Evolutionary conservation across 2,329 filamentous ascomycete genomes (phyloP).

Genomic region (Daldinia sp.): DNA sequence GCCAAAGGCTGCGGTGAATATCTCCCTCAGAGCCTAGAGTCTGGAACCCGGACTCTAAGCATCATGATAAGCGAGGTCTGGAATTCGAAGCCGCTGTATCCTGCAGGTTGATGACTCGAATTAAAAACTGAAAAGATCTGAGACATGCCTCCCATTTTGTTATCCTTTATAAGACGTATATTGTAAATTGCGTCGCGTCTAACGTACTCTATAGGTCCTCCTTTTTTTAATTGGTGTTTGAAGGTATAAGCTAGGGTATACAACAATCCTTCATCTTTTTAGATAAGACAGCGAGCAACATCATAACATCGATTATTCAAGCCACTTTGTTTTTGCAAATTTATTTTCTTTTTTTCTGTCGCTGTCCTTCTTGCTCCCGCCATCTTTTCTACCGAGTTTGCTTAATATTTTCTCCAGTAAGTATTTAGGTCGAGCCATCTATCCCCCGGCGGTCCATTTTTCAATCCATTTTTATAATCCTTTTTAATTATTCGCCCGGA

Average conservation of each 20-base stretch:
- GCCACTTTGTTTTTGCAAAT: background rate
- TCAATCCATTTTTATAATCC: background rate
- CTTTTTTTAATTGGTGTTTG: background rate
- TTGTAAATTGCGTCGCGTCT: conserved; percentile 16
- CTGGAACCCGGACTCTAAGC: no score
- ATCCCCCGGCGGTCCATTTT: background rate
- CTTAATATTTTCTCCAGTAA: conserved; percentile 17
- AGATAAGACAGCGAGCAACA: conserved; percentile 1
- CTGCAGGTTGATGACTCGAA: conserved; percentile 58
- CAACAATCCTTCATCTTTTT: background rate
- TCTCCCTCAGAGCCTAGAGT: conserved; percentile 1
- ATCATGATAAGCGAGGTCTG: conserved; percentile 38
- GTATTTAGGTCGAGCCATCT: background rate
- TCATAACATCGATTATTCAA: background rate
- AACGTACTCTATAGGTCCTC: conserved; percentile 27
- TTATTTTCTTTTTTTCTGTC: background rate
- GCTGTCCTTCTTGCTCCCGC: background rate
- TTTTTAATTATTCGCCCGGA: background rate
- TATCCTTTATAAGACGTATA: background rate
- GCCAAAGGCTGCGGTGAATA: conserved; percentile 70
- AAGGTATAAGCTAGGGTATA: conserved; percentile 16
- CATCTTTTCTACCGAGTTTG: conserved; percentile 1
- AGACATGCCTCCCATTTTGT: conserved; percentile 52
- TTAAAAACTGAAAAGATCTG: conserved; percentile 80
- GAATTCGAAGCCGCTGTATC: conserved; percentile 59